A percentile compares a stretch with the other conserved stretches of the same genome.
phyloP scores from a whole-genome alignment of 805 yeast genomes.

The Cyberlindnera japonica region DNA sequence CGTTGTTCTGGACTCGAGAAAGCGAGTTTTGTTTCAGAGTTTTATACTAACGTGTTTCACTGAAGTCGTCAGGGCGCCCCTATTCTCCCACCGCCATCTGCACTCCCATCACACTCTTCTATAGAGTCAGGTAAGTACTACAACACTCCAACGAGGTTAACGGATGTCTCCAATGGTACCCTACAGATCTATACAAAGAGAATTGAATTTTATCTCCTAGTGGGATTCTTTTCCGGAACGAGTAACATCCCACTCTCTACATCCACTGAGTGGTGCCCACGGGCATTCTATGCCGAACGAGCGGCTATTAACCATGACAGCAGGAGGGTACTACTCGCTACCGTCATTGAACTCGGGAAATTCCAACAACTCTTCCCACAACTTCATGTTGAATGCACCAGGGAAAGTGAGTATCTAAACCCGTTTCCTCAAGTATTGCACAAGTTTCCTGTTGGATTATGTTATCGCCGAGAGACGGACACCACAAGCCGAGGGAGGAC shows the following conservation, averaged over 20 bases:
- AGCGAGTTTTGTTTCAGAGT: no score
- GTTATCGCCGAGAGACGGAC: slow-evolving; percentile 1
- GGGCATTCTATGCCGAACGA: neutral
- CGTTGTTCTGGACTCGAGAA: no score
- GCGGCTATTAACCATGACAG: slow-evolving; percentile 16
- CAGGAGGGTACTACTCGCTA: slow-evolving; percentile 22
- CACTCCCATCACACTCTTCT: slow-evolving; percentile 22
- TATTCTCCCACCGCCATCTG: slow-evolving; percentile 57
- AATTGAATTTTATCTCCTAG: no score
- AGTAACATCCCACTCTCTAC: no score
- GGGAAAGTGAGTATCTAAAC: slow-evolving; percentile 9
- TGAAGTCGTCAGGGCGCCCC: slow-evolving; percentile 55
- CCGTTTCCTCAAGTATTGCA: neutral
- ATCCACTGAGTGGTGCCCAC: neutral
- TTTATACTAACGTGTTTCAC: slow-evolving; percentile 7
- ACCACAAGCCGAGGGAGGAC: no score
- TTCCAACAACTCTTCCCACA: slow-evolving; percentile 14
- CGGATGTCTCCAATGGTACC: no score
- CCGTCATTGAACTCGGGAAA: slow-evolving; percentile 23
- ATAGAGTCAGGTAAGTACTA: slow-evolving; percentile 26
- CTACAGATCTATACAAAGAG: no score
- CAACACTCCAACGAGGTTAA: neutral
- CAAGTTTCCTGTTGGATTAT: no score
- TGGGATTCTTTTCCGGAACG: no score
- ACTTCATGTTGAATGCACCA: slow-evolving; percentile 21